phyloP scores from a whole-genome alignment of 306 rosid genomes.

The Lagenaria siceraria region DNA sequence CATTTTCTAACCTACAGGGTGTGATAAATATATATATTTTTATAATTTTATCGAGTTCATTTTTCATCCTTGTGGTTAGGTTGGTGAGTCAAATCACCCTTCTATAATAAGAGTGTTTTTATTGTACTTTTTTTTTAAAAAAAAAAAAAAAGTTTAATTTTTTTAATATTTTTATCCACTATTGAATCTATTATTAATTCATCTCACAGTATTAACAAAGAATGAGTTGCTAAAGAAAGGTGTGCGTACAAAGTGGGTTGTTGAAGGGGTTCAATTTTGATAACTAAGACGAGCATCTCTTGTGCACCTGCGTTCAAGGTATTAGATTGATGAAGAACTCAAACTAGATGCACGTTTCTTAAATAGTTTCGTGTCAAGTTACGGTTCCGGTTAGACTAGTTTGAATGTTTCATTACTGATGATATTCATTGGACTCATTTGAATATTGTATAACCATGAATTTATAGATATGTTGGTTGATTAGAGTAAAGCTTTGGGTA shows the following conservation, averaged over 20 bases:
- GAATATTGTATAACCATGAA: not conserved
- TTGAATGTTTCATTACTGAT: not conserved
- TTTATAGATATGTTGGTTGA: not conserved
- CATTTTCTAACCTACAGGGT: not conserved
- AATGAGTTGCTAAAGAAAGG: slow-evolving; percentile 73
- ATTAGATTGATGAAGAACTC: not conserved
- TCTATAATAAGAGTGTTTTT: not conserved
- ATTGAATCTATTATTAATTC: slow-evolving; percentile 23
- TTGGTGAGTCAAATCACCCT: not conserved
- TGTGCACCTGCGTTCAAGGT: slow-evolving; percentile 90
- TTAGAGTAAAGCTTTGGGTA: not conserved
- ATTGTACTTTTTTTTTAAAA: too few species aligned
- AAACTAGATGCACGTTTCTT: not conserved
- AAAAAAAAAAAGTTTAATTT: too few species aligned
- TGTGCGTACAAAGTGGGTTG: slow-evolving; percentile 85
- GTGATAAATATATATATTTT: not conserved
- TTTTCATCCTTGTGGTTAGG: not conserved
- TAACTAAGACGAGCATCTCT: slow-evolving; percentile 42
- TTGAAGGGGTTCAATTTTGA: slow-evolving; percentile 75
- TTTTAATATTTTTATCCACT: too few species aligned
- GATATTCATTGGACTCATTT: not conserved
- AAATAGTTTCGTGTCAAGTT: not conserved
- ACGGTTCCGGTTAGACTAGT: not conserved
- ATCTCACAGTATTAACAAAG: slow-evolving; percentile 73
- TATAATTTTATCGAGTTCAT: not conserved